Base-by-base conservation (phyloP, 1,139 yeast genomes). In the Zhuliangozyma blackwelliae region DNA sequence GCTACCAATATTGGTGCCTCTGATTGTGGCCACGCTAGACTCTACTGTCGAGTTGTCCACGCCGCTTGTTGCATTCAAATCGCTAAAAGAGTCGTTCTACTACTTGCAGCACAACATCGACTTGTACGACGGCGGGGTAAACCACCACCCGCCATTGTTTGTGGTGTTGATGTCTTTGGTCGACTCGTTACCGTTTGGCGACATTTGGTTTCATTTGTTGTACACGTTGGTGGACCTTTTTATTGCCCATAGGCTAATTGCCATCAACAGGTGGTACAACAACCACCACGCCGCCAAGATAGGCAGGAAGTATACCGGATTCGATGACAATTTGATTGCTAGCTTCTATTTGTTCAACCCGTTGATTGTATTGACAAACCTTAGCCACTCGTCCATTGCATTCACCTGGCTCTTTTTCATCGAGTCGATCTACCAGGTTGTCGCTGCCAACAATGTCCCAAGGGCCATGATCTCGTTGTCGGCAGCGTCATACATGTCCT, bases 61-160 rank as follows among this genome's bases (percentile, higher is more conserved):
- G 0, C 87, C 95, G 0, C 66, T 83, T 13, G 75, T 82, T 37
- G 82, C 94, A 28, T 83, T 71, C 57, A 72, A 63, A 40, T 69
- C 84, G 32, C 64, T 94, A 34, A 68, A 76, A 51, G 98, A 92
- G 57, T 96, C 97, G 8, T 68, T 88, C 32, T 89, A 76, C 54
- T 75, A 86, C 44, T 61, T 77, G 39, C 58, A 68, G n/a, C 74
- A 79, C 45, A 71, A 72, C 10, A 68, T 83, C 34, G 73, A 82
- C 40, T 78, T 90, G 5, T 90, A 89, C 51, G 79, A 78, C 41
- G 95, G 96, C 13, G 95, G 96, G 2, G 81, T 87, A 25, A 87
- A 84, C 33, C 94, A 89, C 56, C 95, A 88, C 52, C 74, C 95
- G 5, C 96, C 96, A 1, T 55, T 90, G 26, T 52, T 86, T 29